Conservation (phyloP, 495 filamentous ascomycete genomes). For the Delitschia confertaspora region DNA sequence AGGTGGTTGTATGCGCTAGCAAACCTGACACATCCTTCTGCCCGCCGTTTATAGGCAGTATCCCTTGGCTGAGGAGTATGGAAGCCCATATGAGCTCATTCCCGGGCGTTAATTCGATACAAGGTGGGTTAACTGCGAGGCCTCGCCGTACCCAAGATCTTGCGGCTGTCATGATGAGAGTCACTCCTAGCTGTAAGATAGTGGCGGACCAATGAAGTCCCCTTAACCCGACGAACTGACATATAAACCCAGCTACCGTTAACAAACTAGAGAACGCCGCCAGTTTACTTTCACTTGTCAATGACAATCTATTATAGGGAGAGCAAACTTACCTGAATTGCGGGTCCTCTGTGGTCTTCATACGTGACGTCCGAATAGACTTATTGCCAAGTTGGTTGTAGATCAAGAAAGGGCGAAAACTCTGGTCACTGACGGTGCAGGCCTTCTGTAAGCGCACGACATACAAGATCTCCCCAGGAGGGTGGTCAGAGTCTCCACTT, state of each 20-base stretch:
- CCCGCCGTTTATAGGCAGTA: not conserved
- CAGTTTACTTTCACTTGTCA: not conserved
- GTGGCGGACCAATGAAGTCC: constrained; percentile 6
- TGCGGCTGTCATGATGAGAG: not conserved
- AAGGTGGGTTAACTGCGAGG: not conserved
- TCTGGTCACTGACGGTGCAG: constrained; percentile 5
- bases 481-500: too few species aligned
- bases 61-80: not conserved
- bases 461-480: not conserved
- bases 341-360: not conserved
- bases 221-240: constrained; percentile 7
- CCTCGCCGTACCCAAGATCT: not conserved
- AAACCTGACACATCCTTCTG: not conserved
- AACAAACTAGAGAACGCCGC: not conserved
- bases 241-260: constrained; percentile 4
- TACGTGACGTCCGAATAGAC: constrained; percentile 3
- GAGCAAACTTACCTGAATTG: not conserved
- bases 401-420: not conserved
- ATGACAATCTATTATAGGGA: not conserved
- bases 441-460: not conserved
- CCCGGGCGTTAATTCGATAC: not conserved
- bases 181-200: not conserved
- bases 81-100: not conserved
- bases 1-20: not conserved
- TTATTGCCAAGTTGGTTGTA: not conserved